Conservation (phyloP, 768 basidiomycete genomes). For the Piloderma croceum region DNA sequence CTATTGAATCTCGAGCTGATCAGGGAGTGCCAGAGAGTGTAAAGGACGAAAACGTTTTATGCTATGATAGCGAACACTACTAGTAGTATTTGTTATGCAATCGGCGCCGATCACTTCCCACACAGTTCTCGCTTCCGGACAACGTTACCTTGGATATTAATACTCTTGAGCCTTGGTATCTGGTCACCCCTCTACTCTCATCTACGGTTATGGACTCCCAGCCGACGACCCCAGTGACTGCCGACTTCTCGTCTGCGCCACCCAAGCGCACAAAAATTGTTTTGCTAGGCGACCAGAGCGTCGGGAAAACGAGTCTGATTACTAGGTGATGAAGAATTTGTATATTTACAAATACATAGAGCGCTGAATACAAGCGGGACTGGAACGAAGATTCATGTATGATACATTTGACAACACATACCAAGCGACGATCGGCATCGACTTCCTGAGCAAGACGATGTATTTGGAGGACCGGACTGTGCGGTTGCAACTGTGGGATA, state of each 20-base stretch:
- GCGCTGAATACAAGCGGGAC: constrained; percentile 1
- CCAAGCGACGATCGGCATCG: constrained; percentile 96
- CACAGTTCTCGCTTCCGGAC: not conserved
- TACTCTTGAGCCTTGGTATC: too few relatives aligned
- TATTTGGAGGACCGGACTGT: constrained; percentile 98
- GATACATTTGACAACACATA: constrained; percentile 99
- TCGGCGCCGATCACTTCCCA: too few relatives aligned
- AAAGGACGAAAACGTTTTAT: too few relatives aligned
- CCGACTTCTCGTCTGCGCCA: constrained; percentile 83
- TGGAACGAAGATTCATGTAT: constrained; percentile 79
- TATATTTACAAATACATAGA: constrained; percentile 5
- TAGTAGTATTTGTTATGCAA: too few relatives aligned
- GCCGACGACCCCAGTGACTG: constrained; percentile 61
- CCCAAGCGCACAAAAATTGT: constrained; percentile 97
- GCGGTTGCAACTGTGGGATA: constrained; percentile 97
- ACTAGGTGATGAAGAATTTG: constrained; percentile 65
- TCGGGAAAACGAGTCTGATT: constrained; percentile 98
- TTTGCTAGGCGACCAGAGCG: constrained; percentile 92
- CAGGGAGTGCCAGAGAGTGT: too few relatives aligned
- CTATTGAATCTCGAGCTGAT: too few relatives aligned
- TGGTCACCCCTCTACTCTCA: too few relatives aligned
- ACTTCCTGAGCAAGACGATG: constrained; percentile 99
- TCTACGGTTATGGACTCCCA: constrained; percentile 49
- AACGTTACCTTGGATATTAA: too few relatives aligned
- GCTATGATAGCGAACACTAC: too few relatives aligned